These are phyloP conservation scores for Rheum nobile DNA, from an alignment of 148 eudicot species.

Conservation along the genomic window DNA sequence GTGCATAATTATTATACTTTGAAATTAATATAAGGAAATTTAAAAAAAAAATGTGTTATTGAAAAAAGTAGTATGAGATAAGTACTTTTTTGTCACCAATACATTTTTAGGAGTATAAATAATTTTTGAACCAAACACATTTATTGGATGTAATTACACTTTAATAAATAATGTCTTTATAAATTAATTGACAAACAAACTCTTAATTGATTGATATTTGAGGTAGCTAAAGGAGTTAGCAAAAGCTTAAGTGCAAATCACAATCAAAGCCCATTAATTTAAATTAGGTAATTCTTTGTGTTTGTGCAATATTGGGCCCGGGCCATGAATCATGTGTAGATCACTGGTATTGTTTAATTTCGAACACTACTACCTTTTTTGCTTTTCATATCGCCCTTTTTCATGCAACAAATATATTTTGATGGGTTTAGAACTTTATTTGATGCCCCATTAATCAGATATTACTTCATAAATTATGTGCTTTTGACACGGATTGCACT, in stretches of 20 bases:
- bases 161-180: too few relatives aligned
- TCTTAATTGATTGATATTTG: too few relatives aligned
- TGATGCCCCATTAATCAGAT: neutral
- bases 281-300: neutral
- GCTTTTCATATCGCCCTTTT: conserved; percentile 1
- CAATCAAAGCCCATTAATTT: neutral
- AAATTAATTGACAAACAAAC: too few relatives aligned
- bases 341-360: conserved; percentile 2
- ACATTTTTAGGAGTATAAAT: too few relatives aligned
- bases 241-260: neutral
- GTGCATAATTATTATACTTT: too few relatives aligned
- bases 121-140: too few relatives aligned
- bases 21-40: too few relatives aligned
- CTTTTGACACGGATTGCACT: conserved; percentile 6
- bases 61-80: too few relatives aligned
- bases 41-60: too few relatives aligned
- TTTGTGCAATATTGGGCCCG: neutral
- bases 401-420: neutral
- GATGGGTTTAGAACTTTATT: neutral
- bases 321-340: conserved; percentile 1
- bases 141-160: too few relatives aligned
- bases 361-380: neutral
- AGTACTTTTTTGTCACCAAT: too few relatives aligned
- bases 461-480: neutral
- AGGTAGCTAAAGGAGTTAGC: neutral